Conservation (phyloP, 1,284 basidiomycete genomes). For the Leccinum subspadiceum region DNA sequence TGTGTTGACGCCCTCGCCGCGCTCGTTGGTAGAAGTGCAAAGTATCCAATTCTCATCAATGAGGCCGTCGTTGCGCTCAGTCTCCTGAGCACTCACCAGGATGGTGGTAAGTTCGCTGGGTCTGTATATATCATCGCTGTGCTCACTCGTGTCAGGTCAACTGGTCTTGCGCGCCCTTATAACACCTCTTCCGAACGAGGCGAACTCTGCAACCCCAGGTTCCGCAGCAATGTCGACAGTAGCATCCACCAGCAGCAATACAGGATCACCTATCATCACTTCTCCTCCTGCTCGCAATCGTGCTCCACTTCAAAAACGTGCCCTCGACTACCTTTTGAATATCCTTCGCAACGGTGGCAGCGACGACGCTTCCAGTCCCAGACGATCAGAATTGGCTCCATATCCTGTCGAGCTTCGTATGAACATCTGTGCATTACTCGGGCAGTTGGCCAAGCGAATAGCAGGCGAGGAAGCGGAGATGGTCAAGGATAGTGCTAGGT, state of each 20-base stretch:
- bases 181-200: conserved; percentile 49
- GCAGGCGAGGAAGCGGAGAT: conserved; percentile 46
- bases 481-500: conserved; percentile 49
- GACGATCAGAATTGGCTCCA: conserved; percentile 37
- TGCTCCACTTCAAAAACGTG: conserved; percentile 44
- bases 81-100: conserved; percentile 63
- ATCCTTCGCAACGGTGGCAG: conserved; percentile 56
- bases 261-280: conserved; percentile 42
- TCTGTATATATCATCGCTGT: background rate
- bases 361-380: conserved; percentile 15
- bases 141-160: conserved; percentile 43
- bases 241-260: conserved; percentile 40
- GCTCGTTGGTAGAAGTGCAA: conserved; percentile 73
- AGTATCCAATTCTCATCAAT: conserved; percentile 84
- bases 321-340: conserved; percentile 63
- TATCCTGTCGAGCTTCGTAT: conserved; percentile 69
- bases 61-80: conserved; percentile 87
- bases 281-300: conserved; percentile 39
- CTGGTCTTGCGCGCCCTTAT: conserved; percentile 60
- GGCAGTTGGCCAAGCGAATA: conserved; percentile 56
- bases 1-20: conserved; percentile 65
- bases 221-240: conserved; percentile 43
- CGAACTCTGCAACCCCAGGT: conserved; percentile 30
- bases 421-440: conserved; percentile 70
- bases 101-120: conserved; percentile 53